A percentile compares a stretch with the other conserved stretches of the same genome.
Conservation (phyloP, 2,329 filamentous ascomycete species). For the Juglanconis sp. region DNA sequence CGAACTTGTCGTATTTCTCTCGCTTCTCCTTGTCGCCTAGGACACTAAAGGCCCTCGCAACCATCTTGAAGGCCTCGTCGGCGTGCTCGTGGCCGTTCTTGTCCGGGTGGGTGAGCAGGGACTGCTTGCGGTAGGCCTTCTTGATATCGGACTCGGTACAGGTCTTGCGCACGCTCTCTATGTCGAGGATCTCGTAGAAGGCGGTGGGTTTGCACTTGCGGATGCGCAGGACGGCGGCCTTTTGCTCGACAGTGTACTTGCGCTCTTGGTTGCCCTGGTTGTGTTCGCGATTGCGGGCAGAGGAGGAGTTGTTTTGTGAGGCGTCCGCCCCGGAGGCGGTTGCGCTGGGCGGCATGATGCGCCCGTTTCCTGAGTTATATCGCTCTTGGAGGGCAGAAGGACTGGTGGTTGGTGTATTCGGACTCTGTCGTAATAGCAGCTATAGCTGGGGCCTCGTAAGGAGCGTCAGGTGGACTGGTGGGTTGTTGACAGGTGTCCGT, state of each 20-base stretch:
- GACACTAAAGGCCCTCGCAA: constrained; percentile 88
- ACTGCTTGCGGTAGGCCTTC: constrained; percentile 94
- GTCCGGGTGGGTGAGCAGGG: constrained; percentile 92
- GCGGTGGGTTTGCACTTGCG: constrained; percentile 78
- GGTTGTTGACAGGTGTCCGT: constrained; percentile 11
- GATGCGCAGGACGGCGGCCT: constrained; percentile 86
- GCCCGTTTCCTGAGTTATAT: constrained; percentile 1
- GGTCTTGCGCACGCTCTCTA: constrained; percentile 61
- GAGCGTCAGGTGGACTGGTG: constrained; percentile 7
- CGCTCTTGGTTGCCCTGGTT: constrained; percentile 74
- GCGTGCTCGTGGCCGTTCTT: constrained; percentile 96
- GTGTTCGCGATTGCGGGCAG: constrained; percentile 58
- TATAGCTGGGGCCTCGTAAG: constrained; percentile 5
- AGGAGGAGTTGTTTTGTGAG: constrained; percentile 28
- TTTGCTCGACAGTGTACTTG: constrained; percentile 84
- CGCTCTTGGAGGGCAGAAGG: not conserved
- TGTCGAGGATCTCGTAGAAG: constrained; percentile 90
- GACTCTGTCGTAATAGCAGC: not conserved
- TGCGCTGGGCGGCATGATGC: constrained; percentile 43
- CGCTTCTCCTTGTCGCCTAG: constrained; percentile 93
- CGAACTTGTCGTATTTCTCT: constrained; percentile 80
- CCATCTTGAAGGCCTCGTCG: constrained; percentile 98
- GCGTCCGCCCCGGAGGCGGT: constrained; percentile 54
- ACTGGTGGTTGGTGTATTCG: not conserved
- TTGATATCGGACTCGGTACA: constrained; percentile 85